phyloP scores from a whole-genome alignment of 257 asterid species.

The Solanum arcanum region DNA sequence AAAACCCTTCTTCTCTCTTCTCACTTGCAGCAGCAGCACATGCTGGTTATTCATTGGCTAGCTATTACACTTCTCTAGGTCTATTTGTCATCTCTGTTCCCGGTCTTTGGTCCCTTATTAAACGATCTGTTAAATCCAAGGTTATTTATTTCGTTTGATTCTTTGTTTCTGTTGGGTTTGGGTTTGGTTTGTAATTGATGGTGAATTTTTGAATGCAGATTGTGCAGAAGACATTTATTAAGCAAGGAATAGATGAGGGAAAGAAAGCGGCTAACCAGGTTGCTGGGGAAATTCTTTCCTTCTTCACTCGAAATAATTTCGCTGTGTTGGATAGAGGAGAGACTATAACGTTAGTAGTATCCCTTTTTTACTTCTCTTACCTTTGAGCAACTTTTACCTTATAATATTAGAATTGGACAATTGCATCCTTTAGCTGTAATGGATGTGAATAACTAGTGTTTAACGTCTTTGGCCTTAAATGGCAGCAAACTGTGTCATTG shows the following conservation, averaged over 20 bases:
- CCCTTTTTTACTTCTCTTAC: background rate
- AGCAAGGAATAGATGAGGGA: constrained; percentile 52
- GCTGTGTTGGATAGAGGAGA: constrained; percentile 72
- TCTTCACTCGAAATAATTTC: constrained; percentile 83
- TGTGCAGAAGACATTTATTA: constrained; percentile 69
- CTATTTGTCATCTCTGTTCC: constrained; percentile 92
- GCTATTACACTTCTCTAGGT: constrained; percentile 94
- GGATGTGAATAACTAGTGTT: background rate
- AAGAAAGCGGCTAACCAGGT: constrained; percentile 51
- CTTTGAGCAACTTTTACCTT: background rate
- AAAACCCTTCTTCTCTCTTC: constrained; percentile 32
- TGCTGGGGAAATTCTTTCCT: constrained; percentile 85
- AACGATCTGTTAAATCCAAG: constrained; percentile 97
- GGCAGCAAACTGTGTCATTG: background rate
- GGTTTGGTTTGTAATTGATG: background rate
- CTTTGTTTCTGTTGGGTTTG: background rate
- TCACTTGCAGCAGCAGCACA: constrained; percentile 58
- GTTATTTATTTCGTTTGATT: constrained; percentile 8
- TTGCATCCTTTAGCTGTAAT: background rate
- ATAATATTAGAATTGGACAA: background rate
- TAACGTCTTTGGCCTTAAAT: background rate
- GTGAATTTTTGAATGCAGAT: constrained; percentile 35
- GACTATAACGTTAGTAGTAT: constrained; percentile 62
- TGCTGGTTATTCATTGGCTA: constrained; percentile 59
- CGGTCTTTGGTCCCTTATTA: constrained; percentile 97